These are phyloP conservation scores for Diaporthe sp. DNA, from an alignment of 2,329 filamentous ascomycete genomes.

Conservation along the genomic window DNA sequence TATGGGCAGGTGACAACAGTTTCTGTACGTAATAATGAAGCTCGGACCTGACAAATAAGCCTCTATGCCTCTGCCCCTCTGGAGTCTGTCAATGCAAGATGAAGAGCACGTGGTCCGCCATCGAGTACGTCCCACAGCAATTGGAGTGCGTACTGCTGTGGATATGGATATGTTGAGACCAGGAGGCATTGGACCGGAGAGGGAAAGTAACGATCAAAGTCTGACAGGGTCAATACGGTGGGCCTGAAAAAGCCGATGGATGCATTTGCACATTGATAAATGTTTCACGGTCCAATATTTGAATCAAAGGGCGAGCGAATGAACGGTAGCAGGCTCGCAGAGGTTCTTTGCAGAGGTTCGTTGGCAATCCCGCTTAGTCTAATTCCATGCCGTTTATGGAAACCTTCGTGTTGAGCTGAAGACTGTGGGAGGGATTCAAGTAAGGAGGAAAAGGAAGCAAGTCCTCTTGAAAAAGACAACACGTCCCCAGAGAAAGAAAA, in stretches of 20 bases:
- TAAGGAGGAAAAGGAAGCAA: background rate
- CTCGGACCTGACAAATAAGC: constrained; percentile 9
- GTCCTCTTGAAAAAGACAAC: background rate
- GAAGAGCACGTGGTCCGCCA: background rate
- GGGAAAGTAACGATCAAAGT: too few relatives aligned
- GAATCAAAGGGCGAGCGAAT: too few relatives aligned
- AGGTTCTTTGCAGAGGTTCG: too few relatives aligned
- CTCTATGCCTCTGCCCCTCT: background rate
- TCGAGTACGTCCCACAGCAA: background rate
- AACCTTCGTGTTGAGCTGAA: constrained; percentile 3
- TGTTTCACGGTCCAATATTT: background rate
- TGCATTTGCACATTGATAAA: too few relatives aligned
- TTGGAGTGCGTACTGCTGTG: too few relatives aligned
- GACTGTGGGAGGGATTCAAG: background rate
- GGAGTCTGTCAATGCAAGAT: background rate
- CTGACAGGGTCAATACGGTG: too few relatives aligned
- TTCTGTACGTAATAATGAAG: constrained; percentile 30
- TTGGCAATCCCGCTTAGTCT: background rate
- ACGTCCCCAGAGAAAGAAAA: background rate
- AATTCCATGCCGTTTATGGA: background rate
- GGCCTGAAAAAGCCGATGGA: too few relatives aligned
- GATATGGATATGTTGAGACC: too few relatives aligned
- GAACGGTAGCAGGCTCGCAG: too few relatives aligned
- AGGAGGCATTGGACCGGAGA: too few relatives aligned
- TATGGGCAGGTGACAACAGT: constrained; percentile 27